Evolutionary conservation across 768 basidiomycete genomes (phyloP).

Genomic region (Clavulina sp.): DNA sequence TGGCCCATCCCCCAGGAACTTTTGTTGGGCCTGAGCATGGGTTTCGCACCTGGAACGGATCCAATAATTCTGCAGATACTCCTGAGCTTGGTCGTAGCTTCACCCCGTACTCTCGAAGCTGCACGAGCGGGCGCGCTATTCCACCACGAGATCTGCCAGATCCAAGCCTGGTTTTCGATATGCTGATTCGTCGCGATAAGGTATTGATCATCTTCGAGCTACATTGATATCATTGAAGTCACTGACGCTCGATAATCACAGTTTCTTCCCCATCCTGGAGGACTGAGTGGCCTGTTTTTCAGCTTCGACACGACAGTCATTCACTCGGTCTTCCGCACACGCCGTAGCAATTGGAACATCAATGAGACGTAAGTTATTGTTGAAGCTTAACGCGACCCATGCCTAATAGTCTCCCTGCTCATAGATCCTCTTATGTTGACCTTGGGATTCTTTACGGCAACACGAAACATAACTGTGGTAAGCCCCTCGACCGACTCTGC

Average conservation of each 20-base stretch:
- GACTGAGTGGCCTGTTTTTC: conserved; percentile 14
- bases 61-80: conserved; percentile 35
- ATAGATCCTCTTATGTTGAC: conserved; percentile 9
- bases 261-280: conserved; percentile 14
- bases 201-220: not conserved
- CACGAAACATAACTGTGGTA: too few species aligned
- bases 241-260: not conserved
- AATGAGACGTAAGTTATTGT: too few species aligned
- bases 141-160: conserved; percentile 32
- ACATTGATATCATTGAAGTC: not conserved
- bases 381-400: too few species aligned
- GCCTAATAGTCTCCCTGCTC: too few species aligned
- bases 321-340: not conserved
- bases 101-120: conserved; percentile 41
- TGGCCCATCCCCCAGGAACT: conserved; percentile 53
- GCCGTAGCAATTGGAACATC: not conserved
- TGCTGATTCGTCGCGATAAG: conserved; percentile 19
- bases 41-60: conserved; percentile 42
- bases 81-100: conserved; percentile 42
- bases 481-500: too few species aligned
- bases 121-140: conserved; percentile 27
- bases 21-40: conserved; percentile 42
- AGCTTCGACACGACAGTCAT: conserved; percentile 7
- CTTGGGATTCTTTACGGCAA: conserved; percentile 22
- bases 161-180: conserved; percentile 24